A percentile compares a stretch with the other conserved stretches of the same genome.
Evolutionary conservation across 495 filamentous ascomycete genomes (phyloP).

Genomic region (Penicillium silybi): DNA sequence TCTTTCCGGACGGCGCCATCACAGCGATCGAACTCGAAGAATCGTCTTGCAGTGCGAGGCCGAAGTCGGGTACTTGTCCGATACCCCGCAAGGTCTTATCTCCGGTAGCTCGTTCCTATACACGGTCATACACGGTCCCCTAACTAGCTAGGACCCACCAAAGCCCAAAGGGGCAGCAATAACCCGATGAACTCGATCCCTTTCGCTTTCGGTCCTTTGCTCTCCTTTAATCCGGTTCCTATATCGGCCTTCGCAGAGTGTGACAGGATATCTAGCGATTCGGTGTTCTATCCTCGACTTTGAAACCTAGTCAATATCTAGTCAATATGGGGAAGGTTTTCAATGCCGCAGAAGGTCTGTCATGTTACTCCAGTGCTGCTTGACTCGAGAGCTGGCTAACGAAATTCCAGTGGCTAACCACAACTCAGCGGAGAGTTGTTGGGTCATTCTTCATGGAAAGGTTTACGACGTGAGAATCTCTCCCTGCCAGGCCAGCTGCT

Average conservation of each 20-base stretch:
- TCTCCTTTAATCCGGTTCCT: not conserved
- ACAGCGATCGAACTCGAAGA: not conserved
- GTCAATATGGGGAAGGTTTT: conserved; percentile 3
- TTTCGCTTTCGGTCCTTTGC: not conserved
- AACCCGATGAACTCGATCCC: not conserved
- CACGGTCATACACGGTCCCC: not conserved
- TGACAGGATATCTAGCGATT: no score
- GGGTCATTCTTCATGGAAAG: conserved; percentile 77
- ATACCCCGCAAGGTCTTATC: not conserved
- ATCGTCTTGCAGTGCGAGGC: not conserved
- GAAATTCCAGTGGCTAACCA: conserved; percentile 59
- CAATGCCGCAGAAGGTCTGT: conserved; percentile 2
- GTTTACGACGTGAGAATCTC: conserved; percentile 73
- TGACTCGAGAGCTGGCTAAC: not conserved
- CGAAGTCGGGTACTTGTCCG: not conserved
- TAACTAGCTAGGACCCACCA: not conserved
- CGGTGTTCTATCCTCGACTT: not conserved
- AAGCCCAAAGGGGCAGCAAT: not conserved
- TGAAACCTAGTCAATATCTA: not conserved
- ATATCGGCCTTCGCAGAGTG: not conserved
- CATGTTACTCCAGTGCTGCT: not conserved
- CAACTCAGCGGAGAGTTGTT: conserved; percentile 71
- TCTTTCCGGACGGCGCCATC: not conserved
- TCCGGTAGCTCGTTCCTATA: not conserved
- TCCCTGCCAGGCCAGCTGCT: conserved; percentile 1